Base-by-base conservation (phyloP, 345 rosid species). In the Orychophragmus violaceus region DNA sequence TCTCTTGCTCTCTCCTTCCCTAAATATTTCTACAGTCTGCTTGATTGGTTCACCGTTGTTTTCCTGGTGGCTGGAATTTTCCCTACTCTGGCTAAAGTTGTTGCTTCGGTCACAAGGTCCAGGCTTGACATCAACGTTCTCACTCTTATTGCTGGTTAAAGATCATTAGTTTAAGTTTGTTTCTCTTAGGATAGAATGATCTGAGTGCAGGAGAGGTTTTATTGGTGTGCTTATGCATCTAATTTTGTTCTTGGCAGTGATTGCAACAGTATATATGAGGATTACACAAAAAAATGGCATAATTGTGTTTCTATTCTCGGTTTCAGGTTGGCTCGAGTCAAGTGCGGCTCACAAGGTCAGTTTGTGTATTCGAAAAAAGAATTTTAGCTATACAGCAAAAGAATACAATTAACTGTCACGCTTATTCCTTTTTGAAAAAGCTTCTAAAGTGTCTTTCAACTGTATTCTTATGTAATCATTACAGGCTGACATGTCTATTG, bases 261-360 rank as follows among this genome's bases (percentile, higher is more conserved):
- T 76, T 6, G 92, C 91, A 39, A 87, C 95, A 11, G 48, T 89
- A 13, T 87, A 87, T 6, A 66, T 92, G 10, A 60, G n/a, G 96
- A 92, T 71, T 92, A 76, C 61, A 53, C 77, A 10, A 96, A 92
- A 84, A n/a, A n/a, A n/a, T n/a, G n/a, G 87, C 98, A 75, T 89
- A 25, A 87, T 92, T 50, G 95, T 92, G 42, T 89, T 92, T 60
- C 76, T 92, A 39, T 89, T 89, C 82, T 77, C 89, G 2, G 78
- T 81, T 70, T 89, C 95, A 2, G 85, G 83, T 59, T 92, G 98
- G 98, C 89, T 92, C 1, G 88, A 92, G 62, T 75, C 95, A 16
- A 86, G 85, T 59, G 96, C 98, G 72, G 74, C 93, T 82, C 85
- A 84, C 63, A 92, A 89, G 93, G 96, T 87, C 66, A 5, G 28